Evolutionary conservation across 768 basidiomycete genomes (phyloP).

Genomic region (Kwoniella mangroviensis): DNA sequence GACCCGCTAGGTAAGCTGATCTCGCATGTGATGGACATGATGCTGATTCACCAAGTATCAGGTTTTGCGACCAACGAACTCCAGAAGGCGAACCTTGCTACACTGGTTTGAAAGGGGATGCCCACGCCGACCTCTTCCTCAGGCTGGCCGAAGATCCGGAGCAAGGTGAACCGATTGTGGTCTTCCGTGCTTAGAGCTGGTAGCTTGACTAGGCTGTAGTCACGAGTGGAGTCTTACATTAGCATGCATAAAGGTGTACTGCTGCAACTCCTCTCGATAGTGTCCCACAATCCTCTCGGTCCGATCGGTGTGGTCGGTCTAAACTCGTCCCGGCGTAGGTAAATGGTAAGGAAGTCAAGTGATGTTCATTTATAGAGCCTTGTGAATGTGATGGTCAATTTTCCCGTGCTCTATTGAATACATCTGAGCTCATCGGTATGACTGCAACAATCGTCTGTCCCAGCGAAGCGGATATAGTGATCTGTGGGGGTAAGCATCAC

Average conservation of each 20-base stretch:
- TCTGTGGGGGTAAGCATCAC: slow-evolving; percentile 19
- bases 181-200: slow-evolving; percentile 4
- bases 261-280: too few relatives aligned
- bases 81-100: slow-evolving; percentile 8
- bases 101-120: slow-evolving; percentile 9
- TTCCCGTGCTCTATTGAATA: not conserved
- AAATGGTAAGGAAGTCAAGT: too few relatives aligned
- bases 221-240: too few relatives aligned
- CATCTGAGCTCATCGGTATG: not conserved
- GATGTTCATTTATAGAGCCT: too few relatives aligned
- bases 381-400: not conserved
- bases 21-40: not conserved
- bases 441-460: not conserved
- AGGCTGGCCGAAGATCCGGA: slow-evolving; percentile 7
- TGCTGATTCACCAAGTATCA: not conserved
- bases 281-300: too few relatives aligned
- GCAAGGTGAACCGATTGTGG: slow-evolving; percentile 10
- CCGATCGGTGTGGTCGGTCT: too few relatives aligned
- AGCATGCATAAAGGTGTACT: too few relatives aligned
- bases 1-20: slow-evolving; percentile 9
- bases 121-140: slow-evolving; percentile 11
- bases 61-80: slow-evolving; percentile 8
- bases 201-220: not conserved
- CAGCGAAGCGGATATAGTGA: slow-evolving; percentile 8
- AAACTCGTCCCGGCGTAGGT: too few relatives aligned